These are phyloP conservation scores for Rhinocladiella similis DNA, from an alignment of 2,329 filamentous ascomycete genomes.

Conservation along the genomic window DNA sequence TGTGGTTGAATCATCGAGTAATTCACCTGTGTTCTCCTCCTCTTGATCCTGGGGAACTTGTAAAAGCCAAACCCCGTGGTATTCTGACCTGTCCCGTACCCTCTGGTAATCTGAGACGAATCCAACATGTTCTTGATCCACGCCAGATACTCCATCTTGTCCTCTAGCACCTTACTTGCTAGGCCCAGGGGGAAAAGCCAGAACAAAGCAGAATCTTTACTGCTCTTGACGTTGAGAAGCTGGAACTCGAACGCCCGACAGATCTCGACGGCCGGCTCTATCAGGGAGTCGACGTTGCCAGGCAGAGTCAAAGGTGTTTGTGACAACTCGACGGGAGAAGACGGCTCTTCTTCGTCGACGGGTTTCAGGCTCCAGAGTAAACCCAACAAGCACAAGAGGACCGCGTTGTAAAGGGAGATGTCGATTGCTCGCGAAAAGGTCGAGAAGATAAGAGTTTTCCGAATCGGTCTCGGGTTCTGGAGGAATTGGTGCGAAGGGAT, in stretches of 20 bases:
- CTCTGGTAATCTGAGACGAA: slow-evolving; percentile 13
- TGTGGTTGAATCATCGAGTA: slow-evolving; percentile 10
- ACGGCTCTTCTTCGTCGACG: background rate
- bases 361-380: slow-evolving; percentile 19
- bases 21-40: slow-evolving; percentile 1
- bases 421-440: slow-evolving; percentile 18
- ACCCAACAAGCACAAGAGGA: slow-evolving; percentile 19
- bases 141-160: slow-evolving; percentile 10
- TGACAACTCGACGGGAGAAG: slow-evolving; percentile 1
- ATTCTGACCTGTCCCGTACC: slow-evolving; percentile 15
- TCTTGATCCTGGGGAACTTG: slow-evolving; percentile 10
- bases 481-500: slow-evolving; percentile 60
- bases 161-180: slow-evolving; percentile 17
- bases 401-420: slow-evolving; percentile 21
- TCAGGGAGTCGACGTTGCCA: slow-evolving; percentile 13
- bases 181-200: slow-evolving; percentile 21
- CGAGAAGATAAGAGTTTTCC: slow-evolving; percentile 58
- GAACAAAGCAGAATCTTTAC: slow-evolving; percentile 16
- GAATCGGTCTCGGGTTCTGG: slow-evolving; percentile 78
- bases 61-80: slow-evolving; percentile 20
- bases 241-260: slow-evolving; percentile 23
- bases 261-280: slow-evolving; percentile 19
- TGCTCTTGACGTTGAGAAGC: slow-evolving; percentile 7
- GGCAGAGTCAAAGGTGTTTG: slow-evolving; percentile 12
- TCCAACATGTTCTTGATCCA: slow-evolving; percentile 22